Evolutionary conservation across 306 rosid species (phyloP).

Genomic region (Astragalus membranaceus): DNA sequence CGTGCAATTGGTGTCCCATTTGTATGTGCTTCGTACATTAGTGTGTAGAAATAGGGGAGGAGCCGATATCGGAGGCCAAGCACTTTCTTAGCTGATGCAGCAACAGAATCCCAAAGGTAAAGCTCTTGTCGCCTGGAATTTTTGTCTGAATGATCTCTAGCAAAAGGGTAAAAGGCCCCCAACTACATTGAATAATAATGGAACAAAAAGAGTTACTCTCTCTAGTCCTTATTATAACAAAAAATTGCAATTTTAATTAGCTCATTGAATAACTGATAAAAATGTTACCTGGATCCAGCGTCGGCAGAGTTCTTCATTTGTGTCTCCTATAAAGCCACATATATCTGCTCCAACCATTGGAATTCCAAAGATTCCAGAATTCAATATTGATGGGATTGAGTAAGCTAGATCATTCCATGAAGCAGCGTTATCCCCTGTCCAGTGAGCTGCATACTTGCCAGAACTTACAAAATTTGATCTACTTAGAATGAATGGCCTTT

Average conservation of each 20-base stretch:
- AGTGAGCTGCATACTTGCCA: slow-evolving; percentile 83
- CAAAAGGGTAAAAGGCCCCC: slow-evolving; percentile 88
- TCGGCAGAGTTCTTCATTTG: slow-evolving; percentile 78
- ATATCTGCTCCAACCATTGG: slow-evolving; percentile 97
- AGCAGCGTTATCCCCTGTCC: slow-evolving; percentile 94
- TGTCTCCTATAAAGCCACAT: slow-evolving; percentile 61
- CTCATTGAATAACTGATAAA: no score
- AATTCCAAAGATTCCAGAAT: slow-evolving; percentile 73
- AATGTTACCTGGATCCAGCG: slow-evolving; percentile 88
- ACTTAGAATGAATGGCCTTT: slow-evolving; percentile 75
- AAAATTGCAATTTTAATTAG: no score
- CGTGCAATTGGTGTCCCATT: slow-evolving; percentile 78
- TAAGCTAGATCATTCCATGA: slow-evolving; percentile 78
- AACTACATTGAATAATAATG: slow-evolving; percentile 60
- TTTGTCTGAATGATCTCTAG: slow-evolving; percentile 72
- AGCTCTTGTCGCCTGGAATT: slow-evolving; percentile 56
- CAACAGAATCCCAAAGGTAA: slow-evolving; percentile 83
- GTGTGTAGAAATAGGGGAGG: slow-evolving; percentile 81
- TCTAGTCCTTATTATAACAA: no score
- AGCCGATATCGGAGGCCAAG: slow-evolving; percentile 78
- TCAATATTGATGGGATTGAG: slow-evolving; percentile 61
- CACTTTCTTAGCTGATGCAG: slow-evolving; percentile 72
- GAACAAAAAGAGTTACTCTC: no score
- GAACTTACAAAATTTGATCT: slow-evolving; percentile 89
- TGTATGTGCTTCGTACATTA: slow-evolving; percentile 65